Base-by-base conservation (phyloP, 2,329 filamentous ascomycete species). In the Akanthomyces lecanii region DNA sequence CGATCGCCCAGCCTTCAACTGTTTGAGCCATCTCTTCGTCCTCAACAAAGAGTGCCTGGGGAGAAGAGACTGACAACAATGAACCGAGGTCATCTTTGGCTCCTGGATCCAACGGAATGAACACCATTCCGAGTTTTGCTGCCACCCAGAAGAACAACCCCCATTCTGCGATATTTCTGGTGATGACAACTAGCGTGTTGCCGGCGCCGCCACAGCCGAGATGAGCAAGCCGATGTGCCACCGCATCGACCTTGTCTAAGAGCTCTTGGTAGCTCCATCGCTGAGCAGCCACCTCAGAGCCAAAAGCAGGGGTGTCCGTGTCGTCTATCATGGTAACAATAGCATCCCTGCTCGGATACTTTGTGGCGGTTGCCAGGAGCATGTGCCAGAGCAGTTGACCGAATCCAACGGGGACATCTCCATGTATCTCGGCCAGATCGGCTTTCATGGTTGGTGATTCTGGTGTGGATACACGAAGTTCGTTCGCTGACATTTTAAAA, bases 131-230 rank as follows among this genome's bases (percentile, higher is more conserved):
- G 14, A 77, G 69, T 64, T 69, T 75, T 25, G 72, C 71, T 1
- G 73, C 68, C 3, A 70, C 69, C 76, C 76, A 78, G 61, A 77
- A 73, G 47, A 73, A 70, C 36, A 78, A 66, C 0, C 65, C 72
- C 74, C 75, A 78, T 71, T 78, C 75, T 5, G 72, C 74, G 53
- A 73, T 74, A 63, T 77, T 78, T 57, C 72, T 68, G 52, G 77
- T 66, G 8, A 76, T 63, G 1, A 69, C 71, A 25, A 68, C 71
- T 6, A 78, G 65, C 14, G 68, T 68, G 68, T 70, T 74, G 5
- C 72, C 70, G 5, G 66, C 65, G 25, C 66, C 71, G 70, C 5
- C 73, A 70, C 44, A 69, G 18, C 16, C 40, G 42, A 64, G 56
- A 25, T 61, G 62, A n/a, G 47, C 25, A 47, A 63, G 61, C 30